Conservation (phyloP, 345 rosid genomes). For the Cochlearia excelsa region DNA sequence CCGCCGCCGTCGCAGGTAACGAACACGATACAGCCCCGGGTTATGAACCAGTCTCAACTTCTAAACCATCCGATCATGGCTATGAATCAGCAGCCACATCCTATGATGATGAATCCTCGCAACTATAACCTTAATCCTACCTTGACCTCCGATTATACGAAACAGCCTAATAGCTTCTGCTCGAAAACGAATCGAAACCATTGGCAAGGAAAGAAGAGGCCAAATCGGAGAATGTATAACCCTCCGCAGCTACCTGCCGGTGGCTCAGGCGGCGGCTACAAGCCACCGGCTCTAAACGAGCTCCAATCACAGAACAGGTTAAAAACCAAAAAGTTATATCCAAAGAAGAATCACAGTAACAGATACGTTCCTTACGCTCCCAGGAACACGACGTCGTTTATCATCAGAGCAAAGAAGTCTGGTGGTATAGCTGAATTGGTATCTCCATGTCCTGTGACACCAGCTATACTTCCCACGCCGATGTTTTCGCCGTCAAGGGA, state of each 20-base stretch:
- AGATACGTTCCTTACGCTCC: constrained; percentile 87
- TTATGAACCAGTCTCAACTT: constrained; percentile 46
- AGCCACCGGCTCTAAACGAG: constrained; percentile 81
- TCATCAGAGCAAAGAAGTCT: constrained; percentile 80
- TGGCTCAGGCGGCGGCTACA: constrained; percentile 47
- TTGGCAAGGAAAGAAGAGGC: constrained; percentile 79
- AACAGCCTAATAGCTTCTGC: constrained; percentile 35
- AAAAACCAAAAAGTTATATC: constrained; percentile 71
- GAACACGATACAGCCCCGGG: constrained; percentile 36
- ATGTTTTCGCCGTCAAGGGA: constrained; percentile 82
- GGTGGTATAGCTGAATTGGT: constrained; percentile 94
- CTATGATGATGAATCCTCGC: constrained; percentile 49
- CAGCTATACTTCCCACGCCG: constrained; percentile 81
- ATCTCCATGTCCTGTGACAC: constrained; percentile 93
- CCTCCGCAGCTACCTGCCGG: neutral
- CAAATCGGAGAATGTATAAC: constrained; percentile 1
- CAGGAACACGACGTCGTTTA: constrained; percentile 79
- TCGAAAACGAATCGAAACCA: constrained; percentile 40
- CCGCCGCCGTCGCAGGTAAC: constrained; percentile 37
- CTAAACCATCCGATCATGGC: constrained; percentile 36
- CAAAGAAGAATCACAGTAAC: constrained; percentile 56
- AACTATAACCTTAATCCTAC: constrained; percentile 35
- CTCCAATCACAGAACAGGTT: constrained; percentile 72
- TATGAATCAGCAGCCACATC: constrained; percentile 22
- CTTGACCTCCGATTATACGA: constrained; percentile 41